Evolutionary conservation across 2,329 filamentous ascomycete genomes (phyloP).

Genomic region (Cryphonectria nitschkei): DNA sequence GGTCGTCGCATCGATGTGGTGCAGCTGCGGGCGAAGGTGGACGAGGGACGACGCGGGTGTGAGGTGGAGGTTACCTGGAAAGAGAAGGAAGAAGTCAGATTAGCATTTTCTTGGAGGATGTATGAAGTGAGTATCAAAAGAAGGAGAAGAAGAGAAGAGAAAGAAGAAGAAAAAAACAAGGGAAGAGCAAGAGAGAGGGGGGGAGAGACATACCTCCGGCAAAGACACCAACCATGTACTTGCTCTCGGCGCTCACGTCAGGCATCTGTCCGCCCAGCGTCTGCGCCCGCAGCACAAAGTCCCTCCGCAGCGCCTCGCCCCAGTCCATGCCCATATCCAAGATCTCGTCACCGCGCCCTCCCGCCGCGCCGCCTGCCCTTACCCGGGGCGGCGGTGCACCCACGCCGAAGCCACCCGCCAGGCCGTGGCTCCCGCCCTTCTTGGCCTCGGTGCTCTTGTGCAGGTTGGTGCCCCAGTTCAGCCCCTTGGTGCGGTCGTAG

Average conservation of each 20-base stretch:
- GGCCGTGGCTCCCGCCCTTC: slow-evolving; percentile 68
- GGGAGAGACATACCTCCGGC: slow-evolving; percentile 62
- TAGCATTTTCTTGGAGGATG: neutral
- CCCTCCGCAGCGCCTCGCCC: slow-evolving; percentile 68
- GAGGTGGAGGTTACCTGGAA: slow-evolving; percentile 78
- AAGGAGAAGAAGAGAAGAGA: neutral
- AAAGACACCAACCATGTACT: slow-evolving; percentile 94
- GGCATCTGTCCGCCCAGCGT: slow-evolving; percentile 84
- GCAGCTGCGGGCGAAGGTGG: slow-evolving; percentile 87
- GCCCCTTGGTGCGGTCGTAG: slow-evolving; percentile 83
- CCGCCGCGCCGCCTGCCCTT: slow-evolving; percentile 39
- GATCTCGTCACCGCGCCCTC: slow-evolving; percentile 38
- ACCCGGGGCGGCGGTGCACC: slow-evolving; percentile 48
- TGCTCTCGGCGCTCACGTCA: slow-evolving; percentile 65
- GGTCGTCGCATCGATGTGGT: slow-evolving; percentile 84
- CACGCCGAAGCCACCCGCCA: slow-evolving; percentile 74
- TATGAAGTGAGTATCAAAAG: neutral
- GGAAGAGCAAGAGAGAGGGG: neutral
- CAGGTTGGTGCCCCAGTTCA: slow-evolving; percentile 81
- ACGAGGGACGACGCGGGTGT: slow-evolving; percentile 82
- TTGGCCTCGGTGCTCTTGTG: slow-evolving; percentile 61
- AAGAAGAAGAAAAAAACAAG: neutral
- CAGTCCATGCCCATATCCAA: slow-evolving; percentile 60
- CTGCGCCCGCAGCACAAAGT: slow-evolving; percentile 76
- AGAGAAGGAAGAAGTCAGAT: neutral